Percentiles rank a stretch among this genome's conserved stretches.
Evolutionary conservation across 169 alveolate genomes (phyloP).

Genomic region (Plasmodium blacklocki): DNA sequence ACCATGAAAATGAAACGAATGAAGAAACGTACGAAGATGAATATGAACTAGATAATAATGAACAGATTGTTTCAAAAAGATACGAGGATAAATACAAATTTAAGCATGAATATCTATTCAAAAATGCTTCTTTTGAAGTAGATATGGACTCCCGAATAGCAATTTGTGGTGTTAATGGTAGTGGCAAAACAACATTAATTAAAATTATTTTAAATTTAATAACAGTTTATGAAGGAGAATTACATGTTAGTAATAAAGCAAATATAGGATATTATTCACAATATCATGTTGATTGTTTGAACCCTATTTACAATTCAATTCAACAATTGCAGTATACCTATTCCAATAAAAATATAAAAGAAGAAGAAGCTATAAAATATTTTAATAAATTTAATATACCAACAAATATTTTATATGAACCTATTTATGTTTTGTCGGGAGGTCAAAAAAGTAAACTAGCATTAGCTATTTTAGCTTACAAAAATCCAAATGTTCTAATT

Average conservation of each 20-base stretch:
- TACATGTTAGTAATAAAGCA: slow-evolving; percentile 93
- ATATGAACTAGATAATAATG: background rate
- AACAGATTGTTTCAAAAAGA: background rate
- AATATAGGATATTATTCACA: slow-evolving; percentile 96
- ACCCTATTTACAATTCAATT: slow-evolving; percentile 95
- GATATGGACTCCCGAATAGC: slow-evolving; percentile 93
- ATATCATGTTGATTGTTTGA: slow-evolving; percentile 96
- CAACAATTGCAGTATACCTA: slow-evolving; percentile 92
- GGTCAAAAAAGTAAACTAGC: slow-evolving; percentile 98
- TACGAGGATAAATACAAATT: slow-evolving; percentile 46
- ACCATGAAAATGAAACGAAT: slow-evolving; percentile 23
- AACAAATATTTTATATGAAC: slow-evolving; percentile 96
- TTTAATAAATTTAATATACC: slow-evolving; percentile 95
- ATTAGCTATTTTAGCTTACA: slow-evolving; percentile 96
- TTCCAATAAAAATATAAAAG: slow-evolving; percentile 88
- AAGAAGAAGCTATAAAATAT: slow-evolving; percentile 92
- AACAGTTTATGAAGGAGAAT: slow-evolving; percentile 91
- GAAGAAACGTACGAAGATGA: slow-evolving; percentile 28
- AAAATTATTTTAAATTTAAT: slow-evolving; percentile 92
- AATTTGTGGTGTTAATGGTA: slow-evolving; percentile 98
- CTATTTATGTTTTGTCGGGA: slow-evolving; percentile 97
- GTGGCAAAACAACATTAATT: slow-evolving; percentile 97
- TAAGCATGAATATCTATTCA: slow-evolving; percentile 79
- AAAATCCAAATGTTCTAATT: slow-evolving; percentile 95
- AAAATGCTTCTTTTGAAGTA: slow-evolving; percentile 78